Percentiles rank a stretch among this genome's conserved stretches.
phyloP scores from a whole-genome alignment of 768 basidiomycete species.

The Mycena vulgaris region DNA sequence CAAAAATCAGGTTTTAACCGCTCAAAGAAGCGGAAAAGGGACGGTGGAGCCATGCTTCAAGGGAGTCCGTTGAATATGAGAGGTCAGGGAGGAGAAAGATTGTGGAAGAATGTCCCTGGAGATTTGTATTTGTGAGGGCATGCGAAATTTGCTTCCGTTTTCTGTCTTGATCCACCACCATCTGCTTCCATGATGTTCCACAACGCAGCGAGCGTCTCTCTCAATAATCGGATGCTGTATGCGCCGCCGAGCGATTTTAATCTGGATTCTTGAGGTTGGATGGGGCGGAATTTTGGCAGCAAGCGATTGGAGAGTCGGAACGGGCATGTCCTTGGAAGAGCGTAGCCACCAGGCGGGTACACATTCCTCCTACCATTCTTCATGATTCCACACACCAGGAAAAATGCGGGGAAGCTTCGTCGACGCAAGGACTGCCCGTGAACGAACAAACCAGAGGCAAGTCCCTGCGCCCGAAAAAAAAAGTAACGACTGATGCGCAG shows the following conservation, averaged over 20 bases:
- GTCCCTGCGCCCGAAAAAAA: no score
- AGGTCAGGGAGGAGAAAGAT: background rate
- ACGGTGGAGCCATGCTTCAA: no score
- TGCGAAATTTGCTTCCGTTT: background rate
- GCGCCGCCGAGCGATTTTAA: background rate
- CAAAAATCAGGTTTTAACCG: no score
- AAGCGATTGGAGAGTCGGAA: no score
- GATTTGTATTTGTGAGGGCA: background rate
- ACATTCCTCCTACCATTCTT: background rate
- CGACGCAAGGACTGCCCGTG: background rate
- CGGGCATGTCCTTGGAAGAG: background rate
- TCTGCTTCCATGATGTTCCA: background rate
- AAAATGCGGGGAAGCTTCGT: background rate
- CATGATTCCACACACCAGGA: background rate
- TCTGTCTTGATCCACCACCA: conserved; percentile 15
- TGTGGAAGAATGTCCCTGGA: no score
- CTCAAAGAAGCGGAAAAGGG: no score
- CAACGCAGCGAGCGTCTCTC: background rate
- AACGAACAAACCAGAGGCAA: no score
- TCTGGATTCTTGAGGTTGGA: background rate
- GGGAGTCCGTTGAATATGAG: no score
- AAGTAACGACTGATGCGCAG: no score
- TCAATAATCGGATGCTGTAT: background rate
- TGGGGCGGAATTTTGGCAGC: background rate
- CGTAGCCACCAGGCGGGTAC: background rate